These are phyloP conservation scores for Hypomyces rosellus DNA, from an alignment of 2,329 filamentous ascomycete species.

Conservation along the genomic window DNA sequence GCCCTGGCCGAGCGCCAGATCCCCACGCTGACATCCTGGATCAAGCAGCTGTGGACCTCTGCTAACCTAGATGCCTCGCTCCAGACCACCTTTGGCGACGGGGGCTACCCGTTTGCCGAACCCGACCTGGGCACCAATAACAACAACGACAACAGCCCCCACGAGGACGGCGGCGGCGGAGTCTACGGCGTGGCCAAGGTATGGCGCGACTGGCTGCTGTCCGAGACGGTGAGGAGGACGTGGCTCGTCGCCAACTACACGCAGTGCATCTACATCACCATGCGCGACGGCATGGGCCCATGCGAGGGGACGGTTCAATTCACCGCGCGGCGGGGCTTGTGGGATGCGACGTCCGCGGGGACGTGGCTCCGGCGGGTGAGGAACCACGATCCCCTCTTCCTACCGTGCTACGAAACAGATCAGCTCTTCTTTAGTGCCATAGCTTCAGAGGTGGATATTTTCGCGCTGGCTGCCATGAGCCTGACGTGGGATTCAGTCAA, in stretches of 20 bases:
- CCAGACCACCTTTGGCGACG: constrained; percentile 11
- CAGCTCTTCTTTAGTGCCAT: neutral
- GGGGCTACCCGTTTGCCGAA: neutral
- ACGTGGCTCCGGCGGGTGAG: constrained; percentile 16
- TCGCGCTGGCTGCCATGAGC: constrained; percentile 2
- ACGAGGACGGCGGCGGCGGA: no score
- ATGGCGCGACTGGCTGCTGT: constrained; percentile 22
- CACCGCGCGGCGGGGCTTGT: constrained; percentile 21
- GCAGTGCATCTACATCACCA: constrained; percentile 13
- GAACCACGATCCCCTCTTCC: constrained; percentile 10
- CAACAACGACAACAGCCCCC: no score
- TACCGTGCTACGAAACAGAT: neutral
- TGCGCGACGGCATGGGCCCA: constrained; percentile 11
- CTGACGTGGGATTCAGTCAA: constrained; percentile 8
- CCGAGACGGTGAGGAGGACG: constrained; percentile 22
- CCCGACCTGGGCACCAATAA: neutral
- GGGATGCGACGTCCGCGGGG: constrained; percentile 19
- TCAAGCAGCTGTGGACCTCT: constrained; percentile 14
- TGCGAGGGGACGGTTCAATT: constrained; percentile 19
- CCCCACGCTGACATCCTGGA: constrained; percentile 11
- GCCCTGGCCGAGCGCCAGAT: constrained; percentile 16
- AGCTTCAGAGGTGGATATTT: constrained; percentile 1
- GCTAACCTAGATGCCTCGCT: constrained; percentile 12
- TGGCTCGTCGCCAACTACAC: constrained; percentile 17
- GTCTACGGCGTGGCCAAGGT: neutral